Percentiles rank a stretch among this genome's conserved stretches.
phyloP scores from a whole-genome alignment of 129 eudicot species.

The Kitagawia praeruptora region DNA sequence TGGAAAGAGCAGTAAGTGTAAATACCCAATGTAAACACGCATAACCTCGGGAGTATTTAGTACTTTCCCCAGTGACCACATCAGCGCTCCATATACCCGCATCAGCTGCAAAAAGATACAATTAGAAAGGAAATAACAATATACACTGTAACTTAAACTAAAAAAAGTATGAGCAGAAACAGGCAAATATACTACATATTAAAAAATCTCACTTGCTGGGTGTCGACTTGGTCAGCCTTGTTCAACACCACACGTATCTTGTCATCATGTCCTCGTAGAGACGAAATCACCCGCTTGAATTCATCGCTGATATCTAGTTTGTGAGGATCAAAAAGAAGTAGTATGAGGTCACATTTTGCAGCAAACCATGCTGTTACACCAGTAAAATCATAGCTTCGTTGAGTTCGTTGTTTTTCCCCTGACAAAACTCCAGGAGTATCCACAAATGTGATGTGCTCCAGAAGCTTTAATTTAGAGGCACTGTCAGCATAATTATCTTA shows the following conservation, averaged over 20 bases:
- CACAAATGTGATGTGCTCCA: conserved; percentile 83
- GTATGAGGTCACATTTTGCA: conserved; percentile 71
- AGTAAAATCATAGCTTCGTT: conserved; percentile 89
- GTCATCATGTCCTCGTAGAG: conserved; percentile 89
- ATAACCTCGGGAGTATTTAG: conserved; percentile 84
- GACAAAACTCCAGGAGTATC: conserved; percentile 97
- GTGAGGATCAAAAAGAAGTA: conserved; percentile 90
- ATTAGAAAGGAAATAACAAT: background rate
- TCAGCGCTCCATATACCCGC: conserved; percentile 93
- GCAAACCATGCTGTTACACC: conserved; percentile 98
- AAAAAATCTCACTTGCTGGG: conserved; percentile 62
- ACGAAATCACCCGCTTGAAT: conserved; percentile 83
- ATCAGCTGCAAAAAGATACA: conserved; percentile 44
- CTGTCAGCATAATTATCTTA: background rate
- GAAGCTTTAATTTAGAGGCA: conserved; percentile 29
- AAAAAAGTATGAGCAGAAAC: background rate
- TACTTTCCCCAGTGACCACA: conserved; percentile 99
- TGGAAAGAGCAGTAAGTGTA: conserved; percentile 1
- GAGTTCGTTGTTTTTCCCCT: conserved; percentile 91
- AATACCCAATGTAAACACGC: conserved; percentile 94
- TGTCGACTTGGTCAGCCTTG: conserved; percentile 97
- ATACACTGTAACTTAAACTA: background rate
- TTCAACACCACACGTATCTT: conserved; percentile 92
- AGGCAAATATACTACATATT: background rate
- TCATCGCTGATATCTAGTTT: conserved; percentile 95